Evolutionary conservation across 2,329 filamentous ascomycete species (phyloP).

Genomic region (Aureobasidium sp.): DNA sequence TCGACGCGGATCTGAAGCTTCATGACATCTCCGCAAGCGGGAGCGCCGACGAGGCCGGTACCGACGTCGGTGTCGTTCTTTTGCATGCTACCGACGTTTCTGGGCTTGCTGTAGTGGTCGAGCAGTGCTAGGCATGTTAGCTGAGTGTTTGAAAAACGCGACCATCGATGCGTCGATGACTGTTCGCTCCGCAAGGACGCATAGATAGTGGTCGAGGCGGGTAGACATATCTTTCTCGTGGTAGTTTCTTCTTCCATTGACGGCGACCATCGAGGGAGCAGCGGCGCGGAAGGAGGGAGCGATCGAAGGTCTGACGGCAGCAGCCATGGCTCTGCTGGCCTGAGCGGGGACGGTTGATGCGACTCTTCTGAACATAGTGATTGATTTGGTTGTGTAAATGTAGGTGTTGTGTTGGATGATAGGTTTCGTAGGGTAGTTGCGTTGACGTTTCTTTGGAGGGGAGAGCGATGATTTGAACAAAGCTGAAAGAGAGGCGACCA

Average conservation of each 20-base stretch:
- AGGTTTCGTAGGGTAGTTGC: conserved; percentile 2
- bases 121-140: conserved; percentile 48
- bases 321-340: conserved; percentile 44
- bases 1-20: conserved; percentile 91
- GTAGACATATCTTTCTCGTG: conserved; percentile 58
- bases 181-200: background rate
- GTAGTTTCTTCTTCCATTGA: conserved; percentile 45
- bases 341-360: conserved; percentile 48
- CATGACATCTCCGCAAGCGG: conserved; percentile 88
- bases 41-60: conserved; percentile 85
- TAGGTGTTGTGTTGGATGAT: background rate
- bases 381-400: background rate
- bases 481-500: conserved; percentile 14
- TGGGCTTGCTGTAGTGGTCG: conserved; percentile 74
- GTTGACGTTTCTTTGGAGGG: background rate
- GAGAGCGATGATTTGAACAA: conserved; percentile 9
- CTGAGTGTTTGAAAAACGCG: conserved; percentile 20
- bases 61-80: conserved; percentile 79
- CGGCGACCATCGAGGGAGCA: conserved; percentile 34
- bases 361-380: conserved; percentile 52
- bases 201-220: background rate
- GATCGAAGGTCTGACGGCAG: conserved; percentile 44
- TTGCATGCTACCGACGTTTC: conserved; percentile 71
- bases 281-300: conserved; percentile 39
- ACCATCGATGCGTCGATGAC: conserved; percentile 14